Evolutionary conservation across 306 rosid species (phyloP).

Genomic region (Fragaria iinumae): DNA sequence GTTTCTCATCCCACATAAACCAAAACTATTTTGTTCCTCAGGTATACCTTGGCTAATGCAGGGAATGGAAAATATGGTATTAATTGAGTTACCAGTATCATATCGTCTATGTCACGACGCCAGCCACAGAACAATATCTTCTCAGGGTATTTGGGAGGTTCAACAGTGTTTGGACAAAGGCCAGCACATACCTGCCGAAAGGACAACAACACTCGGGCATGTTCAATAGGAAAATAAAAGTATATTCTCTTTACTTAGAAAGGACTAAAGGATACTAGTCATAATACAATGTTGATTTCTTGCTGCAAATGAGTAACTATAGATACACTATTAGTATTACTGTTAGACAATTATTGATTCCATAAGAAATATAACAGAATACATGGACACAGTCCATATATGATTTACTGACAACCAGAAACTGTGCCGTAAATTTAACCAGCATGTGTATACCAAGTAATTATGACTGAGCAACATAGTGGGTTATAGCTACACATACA

Average conservation of each 20-base stretch:
- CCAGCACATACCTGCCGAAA: conserved; percentile 58
- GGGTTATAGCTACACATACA: neutral
- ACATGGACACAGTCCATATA: neutral
- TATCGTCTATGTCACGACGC: conserved; percentile 98
- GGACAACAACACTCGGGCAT: conserved; percentile 18
- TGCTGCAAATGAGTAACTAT: neutral
- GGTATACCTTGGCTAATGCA: neutral
- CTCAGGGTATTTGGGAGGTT: conserved; percentile 91
- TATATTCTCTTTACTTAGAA: neutral
- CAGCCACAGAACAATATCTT: conserved; percentile 94
- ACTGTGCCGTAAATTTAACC: neutral
- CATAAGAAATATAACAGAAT: neutral
- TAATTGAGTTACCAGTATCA: conserved; percentile 77
- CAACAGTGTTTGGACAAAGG: conserved; percentile 47
- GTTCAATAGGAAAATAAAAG: neutral
- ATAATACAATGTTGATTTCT: neutral
- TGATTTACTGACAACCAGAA: neutral
- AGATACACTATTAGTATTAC: neutral
- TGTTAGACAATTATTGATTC: neutral
- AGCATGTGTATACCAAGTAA: neutral
- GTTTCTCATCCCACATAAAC: neutral
- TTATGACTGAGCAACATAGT: neutral
- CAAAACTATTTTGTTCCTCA: neutral
- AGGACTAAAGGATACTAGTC: neutral
- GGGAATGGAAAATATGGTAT: neutral